Percentiles rank a stretch among this genome's conserved stretches.
These are phyloP conservation scores for Thelephora terrestris DNA, from an alignment of 1,284 basidiomycete genomes.

Conservation along the genomic window DNA sequence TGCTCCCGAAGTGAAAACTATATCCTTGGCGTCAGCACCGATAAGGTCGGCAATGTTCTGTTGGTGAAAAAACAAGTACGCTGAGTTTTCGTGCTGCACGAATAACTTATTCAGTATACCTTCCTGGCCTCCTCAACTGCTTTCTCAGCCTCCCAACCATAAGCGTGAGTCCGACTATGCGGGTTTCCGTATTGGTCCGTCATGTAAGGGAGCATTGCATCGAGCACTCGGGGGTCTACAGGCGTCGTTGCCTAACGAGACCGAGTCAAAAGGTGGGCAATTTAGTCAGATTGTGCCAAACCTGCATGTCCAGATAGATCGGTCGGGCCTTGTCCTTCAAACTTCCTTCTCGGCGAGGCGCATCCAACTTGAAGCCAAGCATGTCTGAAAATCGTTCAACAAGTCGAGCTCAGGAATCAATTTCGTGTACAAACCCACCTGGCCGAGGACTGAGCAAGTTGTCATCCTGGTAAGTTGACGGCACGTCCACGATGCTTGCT, in stretches of 20 bases:
- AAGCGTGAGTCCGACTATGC: conserved; percentile 95
- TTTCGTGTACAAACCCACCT: conserved; percentile 31
- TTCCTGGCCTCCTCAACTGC: conserved; percentile 89
- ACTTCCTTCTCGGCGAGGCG: conserved; percentile 53
- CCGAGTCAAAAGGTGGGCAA: background rate
- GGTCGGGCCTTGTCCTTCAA: conserved; percentile 64
- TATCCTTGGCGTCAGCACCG: conserved; percentile 91
- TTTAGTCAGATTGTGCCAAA: conserved; percentile 21
- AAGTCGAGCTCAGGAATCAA: background rate
- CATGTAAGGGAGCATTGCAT: conserved; percentile 93
- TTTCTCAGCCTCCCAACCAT: conserved; percentile 97
- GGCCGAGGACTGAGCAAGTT: conserved; percentile 61
- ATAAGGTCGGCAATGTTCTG: conserved; percentile 87
- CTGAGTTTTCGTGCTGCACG: conserved; percentile 25
- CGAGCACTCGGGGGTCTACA: conserved; percentile 93
- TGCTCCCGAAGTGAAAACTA: conserved; percentile 96
- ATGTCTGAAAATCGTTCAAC: conserved; percentile 46
- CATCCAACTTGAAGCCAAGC: conserved; percentile 82
- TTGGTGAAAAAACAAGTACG: conserved; percentile 11
- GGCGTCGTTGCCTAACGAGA: conserved; percentile 82
- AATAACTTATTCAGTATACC: conserved; percentile 28
- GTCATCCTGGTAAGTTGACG: conserved; percentile 61
- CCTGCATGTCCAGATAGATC: conserved; percentile 96
- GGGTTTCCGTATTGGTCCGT: conserved; percentile 99
- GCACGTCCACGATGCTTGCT: conserved; percentile 71